Evolutionary conservation across 2,329 filamentous ascomycete genomes (phyloP).

Genomic region (Cadophora sp.): DNA sequence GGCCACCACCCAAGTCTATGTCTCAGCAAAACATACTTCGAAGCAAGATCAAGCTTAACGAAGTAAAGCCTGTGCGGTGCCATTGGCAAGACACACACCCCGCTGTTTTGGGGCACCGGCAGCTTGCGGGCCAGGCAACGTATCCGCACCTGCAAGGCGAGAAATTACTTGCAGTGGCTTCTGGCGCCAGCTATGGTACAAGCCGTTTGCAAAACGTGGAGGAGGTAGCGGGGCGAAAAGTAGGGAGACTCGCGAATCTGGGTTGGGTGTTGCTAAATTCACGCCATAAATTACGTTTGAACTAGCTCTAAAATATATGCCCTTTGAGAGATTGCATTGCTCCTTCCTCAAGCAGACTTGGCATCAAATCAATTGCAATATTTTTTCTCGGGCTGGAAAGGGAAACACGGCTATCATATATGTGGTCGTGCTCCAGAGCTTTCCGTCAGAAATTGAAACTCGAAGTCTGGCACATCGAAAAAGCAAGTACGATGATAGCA

Average conservation of each 20-base stretch:
- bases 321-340: background rate
- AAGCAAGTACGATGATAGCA: conserved; percentile 1
- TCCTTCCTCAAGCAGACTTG: background rate
- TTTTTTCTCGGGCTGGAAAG: too few species aligned
- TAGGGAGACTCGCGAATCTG: too few species aligned
- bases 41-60: background rate
- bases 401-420: too few species aligned
- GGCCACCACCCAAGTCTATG: background rate
- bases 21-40: background rate
- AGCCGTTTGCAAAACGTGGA: too few species aligned
- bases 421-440: background rate
- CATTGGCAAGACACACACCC: too few species aligned
- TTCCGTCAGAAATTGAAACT: background rate
- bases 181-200: background rate
- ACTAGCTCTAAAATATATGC: too few species aligned
- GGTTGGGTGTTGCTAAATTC: too few species aligned
- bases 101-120: background rate
- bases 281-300: too few species aligned
- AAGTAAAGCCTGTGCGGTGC: background rate
- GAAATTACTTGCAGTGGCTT: background rate
- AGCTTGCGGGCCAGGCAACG: too few species aligned
- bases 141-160: background rate
- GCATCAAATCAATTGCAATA: background rate
- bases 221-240: too few species aligned
- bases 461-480: background rate